phyloP scores from a whole-genome alignment of 257 asterid species.

The Euphrasia confusa region DNA sequence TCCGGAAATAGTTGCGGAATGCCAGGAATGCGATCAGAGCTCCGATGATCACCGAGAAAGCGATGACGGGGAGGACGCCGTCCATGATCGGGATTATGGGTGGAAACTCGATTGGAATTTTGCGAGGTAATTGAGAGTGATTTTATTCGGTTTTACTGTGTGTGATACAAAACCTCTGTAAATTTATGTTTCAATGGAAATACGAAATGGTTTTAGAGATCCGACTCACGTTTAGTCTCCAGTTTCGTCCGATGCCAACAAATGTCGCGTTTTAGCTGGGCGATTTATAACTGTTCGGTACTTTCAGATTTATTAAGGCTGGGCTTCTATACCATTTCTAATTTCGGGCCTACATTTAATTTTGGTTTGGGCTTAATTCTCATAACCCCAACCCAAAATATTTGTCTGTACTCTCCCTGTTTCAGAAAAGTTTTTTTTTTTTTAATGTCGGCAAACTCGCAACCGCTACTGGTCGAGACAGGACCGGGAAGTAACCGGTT shows the following conservation, averaged over 20 bases:
- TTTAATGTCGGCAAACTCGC: no score
- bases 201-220: not conserved
- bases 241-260: not conserved
- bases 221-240: not conserved
- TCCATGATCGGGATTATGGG: slow-evolving; percentile 40
- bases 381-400: not conserved
- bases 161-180: slow-evolving; percentile 15
- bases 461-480: no score
- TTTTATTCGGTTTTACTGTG: not conserved
- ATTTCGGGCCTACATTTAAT: not conserved
- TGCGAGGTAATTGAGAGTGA: not conserved
- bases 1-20: slow-evolving; percentile 65
- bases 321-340: not conserved
- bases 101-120: not conserved
- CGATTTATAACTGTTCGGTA: slow-evolving; percentile 1
- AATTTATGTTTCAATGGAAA: slow-evolving; percentile 4
- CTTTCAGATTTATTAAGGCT: not conserved
- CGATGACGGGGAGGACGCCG: slow-evolving; percentile 44
- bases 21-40: slow-evolving; percentile 56
- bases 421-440: no score
- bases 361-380: not conserved
- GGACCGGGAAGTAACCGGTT: no score
- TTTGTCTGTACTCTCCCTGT: no score
- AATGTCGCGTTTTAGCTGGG: slow-evolving; percentile 13
- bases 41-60: slow-evolving; percentile 62